These are phyloP conservation scores for Schizothecium vesticola DNA, from an alignment of 495 filamentous ascomycete species.

Conservation along the genomic window DNA sequence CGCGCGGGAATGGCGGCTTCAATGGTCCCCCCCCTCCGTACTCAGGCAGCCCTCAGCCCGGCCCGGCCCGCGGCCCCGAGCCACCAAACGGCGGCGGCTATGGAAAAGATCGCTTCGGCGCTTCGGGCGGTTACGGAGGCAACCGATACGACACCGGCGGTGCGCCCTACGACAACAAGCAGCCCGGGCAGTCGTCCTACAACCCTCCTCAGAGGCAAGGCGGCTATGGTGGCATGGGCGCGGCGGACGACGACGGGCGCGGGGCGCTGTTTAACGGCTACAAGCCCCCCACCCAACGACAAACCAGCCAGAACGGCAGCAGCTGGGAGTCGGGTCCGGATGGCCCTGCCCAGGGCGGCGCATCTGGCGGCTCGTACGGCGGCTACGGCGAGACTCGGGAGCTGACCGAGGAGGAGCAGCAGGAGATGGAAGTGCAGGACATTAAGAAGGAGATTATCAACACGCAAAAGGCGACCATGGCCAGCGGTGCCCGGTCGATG, in stretches of 20 bases:
- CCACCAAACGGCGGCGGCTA: constrained; percentile 38
- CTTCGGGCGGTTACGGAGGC: constrained; percentile 58
- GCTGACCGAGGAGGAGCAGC: constrained; percentile 58
- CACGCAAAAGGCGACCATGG: constrained; percentile 69
- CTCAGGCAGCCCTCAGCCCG: constrained; percentile 12
- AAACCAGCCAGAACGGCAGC: constrained; percentile 26
- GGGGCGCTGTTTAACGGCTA: constrained; percentile 53
- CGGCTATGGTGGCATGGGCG: constrained; percentile 69
- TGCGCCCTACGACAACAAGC: constrained; percentile 18
- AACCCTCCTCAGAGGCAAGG: constrained; percentile 46
- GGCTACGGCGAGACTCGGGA: constrained; percentile 63
- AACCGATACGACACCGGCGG: constrained; percentile 50
- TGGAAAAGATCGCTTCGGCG: constrained; percentile 55
- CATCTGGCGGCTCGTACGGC: constrained; percentile 40
- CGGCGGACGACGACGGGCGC: constrained; percentile 38
- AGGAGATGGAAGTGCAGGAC: constrained; percentile 36
- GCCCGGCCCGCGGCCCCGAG: neutral
- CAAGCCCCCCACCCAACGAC: constrained; percentile 33
- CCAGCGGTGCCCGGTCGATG: constrained; percentile 55
- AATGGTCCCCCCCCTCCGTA: constrained; percentile 30
- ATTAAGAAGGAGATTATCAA: constrained; percentile 70
- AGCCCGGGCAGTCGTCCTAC: constrained; percentile 19
- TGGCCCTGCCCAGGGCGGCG: neutral
- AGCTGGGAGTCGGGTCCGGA: constrained; percentile 20
- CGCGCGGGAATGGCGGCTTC: constrained; percentile 18